Conservation (phyloP, 2,329 filamentous ascomycete genomes). For the Neurospora crassa region DNA sequence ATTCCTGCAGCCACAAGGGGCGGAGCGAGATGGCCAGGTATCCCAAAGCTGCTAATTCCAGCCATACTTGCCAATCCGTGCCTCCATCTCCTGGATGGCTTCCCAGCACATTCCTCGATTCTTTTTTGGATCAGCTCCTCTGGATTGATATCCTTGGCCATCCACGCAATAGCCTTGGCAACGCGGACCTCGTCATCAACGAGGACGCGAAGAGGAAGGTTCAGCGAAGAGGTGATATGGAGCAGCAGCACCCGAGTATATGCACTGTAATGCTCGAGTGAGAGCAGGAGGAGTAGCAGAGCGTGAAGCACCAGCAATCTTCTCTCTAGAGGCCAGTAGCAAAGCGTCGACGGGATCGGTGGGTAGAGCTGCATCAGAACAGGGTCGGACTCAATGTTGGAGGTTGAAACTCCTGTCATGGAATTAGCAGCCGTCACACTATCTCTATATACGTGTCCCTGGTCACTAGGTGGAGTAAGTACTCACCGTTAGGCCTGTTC, state of each 20-base stretch:
- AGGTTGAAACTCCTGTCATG: conserved; percentile 14
- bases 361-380: conserved; percentile 42
- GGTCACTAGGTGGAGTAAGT: not conserved
- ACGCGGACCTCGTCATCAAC: conserved; percentile 66
- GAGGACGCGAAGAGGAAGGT: conserved; percentile 55
- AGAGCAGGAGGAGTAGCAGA: conserved; percentile 62
- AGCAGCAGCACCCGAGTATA: conserved; percentile 65
- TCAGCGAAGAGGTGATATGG: conserved; percentile 59
- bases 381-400: conserved; percentile 38
- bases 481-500: conserved; percentile 11
- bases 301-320: conserved; percentile 61
- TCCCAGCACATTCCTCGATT: conserved; percentile 46
- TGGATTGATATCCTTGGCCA: conserved; percentile 56
- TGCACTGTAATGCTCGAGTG: conserved; percentile 66
- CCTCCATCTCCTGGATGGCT: conserved; percentile 60
- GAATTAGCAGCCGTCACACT: conserved; percentile 13
- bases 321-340: conserved; percentile 48
- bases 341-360: conserved; percentile 51
- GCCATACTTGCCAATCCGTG: conserved; percentile 40
- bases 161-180: conserved; percentile 62
- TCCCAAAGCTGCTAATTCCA: conserved; percentile 58
- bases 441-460: not conserved
- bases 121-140: conserved; percentile 56
- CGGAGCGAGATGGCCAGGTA: conserved; percentile 66
- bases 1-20: conserved; percentile 71